phyloP scores from a whole-genome alignment of 306 rosid genomes.

The Canavalia ensiformis region DNA sequence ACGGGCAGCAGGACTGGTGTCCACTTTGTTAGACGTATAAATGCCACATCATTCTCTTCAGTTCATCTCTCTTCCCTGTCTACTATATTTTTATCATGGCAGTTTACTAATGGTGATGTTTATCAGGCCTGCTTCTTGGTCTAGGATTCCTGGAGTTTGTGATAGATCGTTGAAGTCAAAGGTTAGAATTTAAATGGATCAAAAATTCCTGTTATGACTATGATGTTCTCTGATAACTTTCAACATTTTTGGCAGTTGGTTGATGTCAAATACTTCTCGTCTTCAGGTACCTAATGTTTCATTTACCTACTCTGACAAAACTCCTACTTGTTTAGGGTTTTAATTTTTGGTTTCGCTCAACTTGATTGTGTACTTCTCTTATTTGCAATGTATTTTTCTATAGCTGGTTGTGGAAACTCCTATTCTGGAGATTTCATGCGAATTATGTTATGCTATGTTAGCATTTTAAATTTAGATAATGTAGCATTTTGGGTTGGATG shows the following conservation, averaged over 20 bases:
- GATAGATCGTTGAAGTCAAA: slow-evolving; percentile 58
- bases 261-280: slow-evolving; percentile 77
- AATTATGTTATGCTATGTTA: slow-evolving; percentile 19
- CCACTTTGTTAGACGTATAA: slow-evolving; percentile 15
- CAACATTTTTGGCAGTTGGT: slow-evolving; percentile 60
- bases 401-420: slow-evolving; percentile 30
- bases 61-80: background rate
- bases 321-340: slow-evolving; percentile 39
- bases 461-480: background rate
- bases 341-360: slow-evolving; percentile 35
- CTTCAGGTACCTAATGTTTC: slow-evolving; percentile 67
- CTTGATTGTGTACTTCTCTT: slow-evolving; percentile 36
- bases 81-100: slow-evolving; percentile 36
- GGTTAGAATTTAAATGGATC: slow-evolving; percentile 67
- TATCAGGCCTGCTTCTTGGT: slow-evolving; percentile 69
- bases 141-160: slow-evolving; percentile 58
- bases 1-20: slow-evolving; percentile 18
- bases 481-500: slow-evolving; percentile 24
- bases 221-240: slow-evolving; percentile 50
- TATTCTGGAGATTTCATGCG: slow-evolving; percentile 11
- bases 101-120: slow-evolving; percentile 55
- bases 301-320: slow-evolving; percentile 30
- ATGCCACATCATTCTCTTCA: slow-evolving; percentile 26
- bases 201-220: slow-evolving; percentile 32
- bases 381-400: slow-evolving; percentile 28